phyloP scores from a whole-genome alignment of 2,329 filamentous ascomycete genomes.

The Aspergillus sp. region DNA sequence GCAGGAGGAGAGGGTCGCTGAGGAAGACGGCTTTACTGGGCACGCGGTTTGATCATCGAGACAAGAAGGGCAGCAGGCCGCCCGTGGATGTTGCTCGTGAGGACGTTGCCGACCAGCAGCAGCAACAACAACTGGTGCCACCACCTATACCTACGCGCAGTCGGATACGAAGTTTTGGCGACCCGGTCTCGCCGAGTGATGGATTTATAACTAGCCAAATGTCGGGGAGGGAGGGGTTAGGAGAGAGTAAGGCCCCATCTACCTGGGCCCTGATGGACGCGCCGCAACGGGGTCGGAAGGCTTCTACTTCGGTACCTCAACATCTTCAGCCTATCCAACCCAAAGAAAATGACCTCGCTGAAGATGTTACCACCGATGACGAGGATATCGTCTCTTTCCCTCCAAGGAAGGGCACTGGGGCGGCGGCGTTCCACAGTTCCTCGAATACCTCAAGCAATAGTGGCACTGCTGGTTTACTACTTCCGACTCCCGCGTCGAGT shows the following conservation, averaged over 20 bases:
- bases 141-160: constrained; percentile 7
- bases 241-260: constrained; percentile 8
- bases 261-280: constrained; percentile 20
- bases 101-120: constrained; percentile 16
- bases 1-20: constrained; percentile 78
- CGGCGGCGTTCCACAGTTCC: constrained; percentile 14
- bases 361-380: constrained; percentile 78
- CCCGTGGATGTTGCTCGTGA: constrained; percentile 16
- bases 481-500: constrained; percentile 52
- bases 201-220: constrained; percentile 14
- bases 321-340: constrained; percentile 41
- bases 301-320: constrained; percentile 18
- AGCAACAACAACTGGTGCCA: constrained; percentile 11
- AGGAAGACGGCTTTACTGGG: constrained; percentile 83
- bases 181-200: constrained; percentile 11
- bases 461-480: constrained; percentile 23
- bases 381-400: constrained; percentile 72
- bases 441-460: constrained; percentile 12
- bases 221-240: constrained; percentile 14
- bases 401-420: constrained; percentile 41
- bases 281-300: constrained; percentile 20
- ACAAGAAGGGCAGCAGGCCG: constrained; percentile 26
- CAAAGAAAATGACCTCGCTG: constrained; percentile 57
- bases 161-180: constrained; percentile 14
- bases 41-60: constrained; percentile 42